phyloP scores from a whole-genome alignment of 768 basidiomycete species.

The Boletus reticulatus region DNA sequence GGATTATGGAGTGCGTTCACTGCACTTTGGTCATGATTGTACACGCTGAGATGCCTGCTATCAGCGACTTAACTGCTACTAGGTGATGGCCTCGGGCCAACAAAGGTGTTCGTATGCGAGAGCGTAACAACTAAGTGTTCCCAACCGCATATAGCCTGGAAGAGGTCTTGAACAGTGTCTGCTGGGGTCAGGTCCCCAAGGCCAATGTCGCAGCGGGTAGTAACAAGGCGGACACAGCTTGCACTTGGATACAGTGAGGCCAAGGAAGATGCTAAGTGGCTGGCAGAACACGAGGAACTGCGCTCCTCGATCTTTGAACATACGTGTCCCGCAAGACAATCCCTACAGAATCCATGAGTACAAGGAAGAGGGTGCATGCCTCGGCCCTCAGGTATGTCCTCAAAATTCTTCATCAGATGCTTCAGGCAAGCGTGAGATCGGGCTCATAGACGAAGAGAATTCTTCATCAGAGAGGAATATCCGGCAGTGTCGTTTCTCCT shows the following conservation, averaged over 20 bases:
- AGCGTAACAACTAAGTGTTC: too few relatives aligned
- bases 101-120: too few relatives aligned
- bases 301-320: too few relatives aligned
- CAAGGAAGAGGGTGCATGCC: constrained; percentile 44
- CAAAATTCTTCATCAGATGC: constrained; percentile 32
- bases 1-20: not conserved
- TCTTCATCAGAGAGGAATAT: constrained; percentile 24
- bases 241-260: too few relatives aligned
- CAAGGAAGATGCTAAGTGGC: too few relatives aligned
- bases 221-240: too few relatives aligned
- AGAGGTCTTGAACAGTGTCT: too few relatives aligned
- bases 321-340: constrained; percentile 49
- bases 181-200: too few relatives aligned
- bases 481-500: constrained; percentile 24
- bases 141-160: too few relatives aligned
- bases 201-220: too few relatives aligned
- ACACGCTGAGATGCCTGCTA: not conserved
- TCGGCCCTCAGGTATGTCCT: constrained; percentile 38
- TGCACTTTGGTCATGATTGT: not conserved
- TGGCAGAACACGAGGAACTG: too few relatives aligned
- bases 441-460: not conserved
- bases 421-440: not conserved
- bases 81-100: too few relatives aligned
- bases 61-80: not conserved
- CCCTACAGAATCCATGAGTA: constrained; percentile 51